Percentiles rank a stretch among this genome's conserved stretches.
phyloP scores from a whole-genome alignment of 2,329 filamentous ascomycete genomes.

The Zasmidium angulare region DNA sequence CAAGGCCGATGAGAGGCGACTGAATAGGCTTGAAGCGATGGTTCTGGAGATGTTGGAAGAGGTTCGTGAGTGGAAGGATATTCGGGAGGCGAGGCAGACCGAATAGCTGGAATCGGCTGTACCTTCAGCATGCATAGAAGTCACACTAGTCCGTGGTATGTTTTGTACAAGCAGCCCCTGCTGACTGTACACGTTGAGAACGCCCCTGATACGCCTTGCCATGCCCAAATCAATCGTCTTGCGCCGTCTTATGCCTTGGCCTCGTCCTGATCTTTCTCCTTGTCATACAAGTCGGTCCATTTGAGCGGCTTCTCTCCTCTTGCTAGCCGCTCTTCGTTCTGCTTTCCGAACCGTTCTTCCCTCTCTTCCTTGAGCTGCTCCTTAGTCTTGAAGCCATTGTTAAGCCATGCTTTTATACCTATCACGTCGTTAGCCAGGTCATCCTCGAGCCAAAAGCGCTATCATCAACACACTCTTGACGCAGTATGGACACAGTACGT shows the following conservation, averaged over 20 bases:
- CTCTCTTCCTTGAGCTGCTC: slow-evolving; percentile 24
- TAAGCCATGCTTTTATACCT: slow-evolving; percentile 38
- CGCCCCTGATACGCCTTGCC: background rate
- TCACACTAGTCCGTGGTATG: background rate
- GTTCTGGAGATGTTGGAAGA: background rate
- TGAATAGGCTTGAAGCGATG: background rate
- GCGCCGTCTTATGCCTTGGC: slow-evolving; percentile 7
- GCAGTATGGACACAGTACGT: slow-evolving; percentile 85
- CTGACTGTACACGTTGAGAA: background rate
- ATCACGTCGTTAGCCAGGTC: slow-evolving; percentile 3
- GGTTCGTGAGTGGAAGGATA: background rate
- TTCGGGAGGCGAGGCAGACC: too few relatives aligned
- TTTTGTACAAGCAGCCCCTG: background rate
- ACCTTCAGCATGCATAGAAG: too few relatives aligned
- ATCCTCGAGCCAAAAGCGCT: background rate
- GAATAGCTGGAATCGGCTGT: too few relatives aligned
- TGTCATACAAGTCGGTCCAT: slow-evolving; percentile 26
- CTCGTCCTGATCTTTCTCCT: slow-evolving; percentile 21
- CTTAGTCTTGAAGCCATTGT: slow-evolving; percentile 35
- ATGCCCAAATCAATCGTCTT: background rate
- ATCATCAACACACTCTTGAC: slow-evolving; percentile 65
- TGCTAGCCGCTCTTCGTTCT: slow-evolving; percentile 26
- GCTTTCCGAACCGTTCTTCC: slow-evolving; percentile 23
- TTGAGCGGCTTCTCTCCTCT: slow-evolving; percentile 24
- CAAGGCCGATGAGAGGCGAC: background rate